phyloP scores from a whole-genome alignment of 2,329 filamentous ascomycete genomes.

The Colletotrichum sansevieriae region DNA sequence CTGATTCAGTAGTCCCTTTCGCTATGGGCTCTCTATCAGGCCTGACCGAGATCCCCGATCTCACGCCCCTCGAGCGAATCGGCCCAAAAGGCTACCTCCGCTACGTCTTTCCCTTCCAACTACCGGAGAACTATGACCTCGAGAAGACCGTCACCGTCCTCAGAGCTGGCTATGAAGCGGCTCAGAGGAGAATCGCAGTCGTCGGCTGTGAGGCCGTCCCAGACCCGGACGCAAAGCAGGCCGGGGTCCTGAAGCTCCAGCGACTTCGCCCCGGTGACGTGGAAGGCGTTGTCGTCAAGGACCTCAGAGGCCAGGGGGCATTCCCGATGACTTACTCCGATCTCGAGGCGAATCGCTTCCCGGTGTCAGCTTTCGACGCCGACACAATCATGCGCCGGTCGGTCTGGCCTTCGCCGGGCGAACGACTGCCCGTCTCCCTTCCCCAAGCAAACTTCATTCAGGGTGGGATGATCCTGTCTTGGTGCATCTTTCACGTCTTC shows the following conservation, averaged over 20 bases:
- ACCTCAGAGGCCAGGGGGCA: constrained; percentile 13
- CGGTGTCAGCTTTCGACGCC: constrained; percentile 16
- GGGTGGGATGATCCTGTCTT: constrained; percentile 29
- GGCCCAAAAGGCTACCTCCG: constrained; percentile 49
- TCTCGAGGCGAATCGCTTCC: constrained; percentile 29
- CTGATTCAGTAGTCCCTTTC: neutral
- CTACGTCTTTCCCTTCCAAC: constrained; percentile 51
- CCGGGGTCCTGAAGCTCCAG: constrained; percentile 21
- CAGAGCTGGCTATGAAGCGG: constrained; percentile 48
- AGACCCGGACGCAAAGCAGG: constrained; percentile 19
- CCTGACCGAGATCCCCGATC: constrained; percentile 43
- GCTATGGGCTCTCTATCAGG: constrained; percentile 23
- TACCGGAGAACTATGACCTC: constrained; percentile 49
- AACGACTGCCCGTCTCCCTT: constrained; percentile 17
- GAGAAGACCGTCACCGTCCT: constrained; percentile 46
- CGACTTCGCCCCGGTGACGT: constrained; percentile 11
- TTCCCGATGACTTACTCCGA: constrained; percentile 25
- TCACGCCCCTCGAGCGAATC: constrained; percentile 48
- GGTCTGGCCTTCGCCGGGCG: constrained; percentile 14
- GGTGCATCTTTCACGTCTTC: constrained; percentile 23
- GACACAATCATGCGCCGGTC: constrained; percentile 15
- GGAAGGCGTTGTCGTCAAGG: constrained; percentile 16
- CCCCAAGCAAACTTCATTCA: constrained; percentile 28
- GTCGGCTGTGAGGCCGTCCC: constrained; percentile 49
- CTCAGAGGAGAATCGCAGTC: constrained; percentile 48